These are phyloP conservation scores for Tardiomyces blankii DNA, from an alignment of 1,139 yeast species.

Conservation along the genomic window DNA sequence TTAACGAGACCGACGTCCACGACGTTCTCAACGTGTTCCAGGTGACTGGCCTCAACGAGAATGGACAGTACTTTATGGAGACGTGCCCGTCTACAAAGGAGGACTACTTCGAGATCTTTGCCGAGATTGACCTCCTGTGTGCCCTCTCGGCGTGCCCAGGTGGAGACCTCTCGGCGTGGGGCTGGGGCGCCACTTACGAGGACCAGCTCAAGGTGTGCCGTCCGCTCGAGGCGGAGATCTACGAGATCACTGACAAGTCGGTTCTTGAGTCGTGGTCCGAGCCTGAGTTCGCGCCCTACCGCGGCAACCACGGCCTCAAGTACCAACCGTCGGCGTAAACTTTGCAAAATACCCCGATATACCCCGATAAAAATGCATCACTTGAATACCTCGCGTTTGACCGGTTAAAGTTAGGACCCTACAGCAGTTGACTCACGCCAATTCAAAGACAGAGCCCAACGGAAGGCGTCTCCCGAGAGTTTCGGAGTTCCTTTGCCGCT, in stretches of 20 bases:
- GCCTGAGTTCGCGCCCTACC: slow-evolving; percentile 41
- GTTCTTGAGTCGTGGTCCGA: slow-evolving; percentile 40
- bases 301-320: slow-evolving; percentile 44
- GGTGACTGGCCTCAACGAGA: slow-evolving; percentile 53
- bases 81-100: slow-evolving; percentile 49
- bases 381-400: too few relatives aligned
- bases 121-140: slow-evolving; percentile 52
- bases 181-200: slow-evolving; percentile 51
- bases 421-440: too few relatives aligned
- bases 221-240: slow-evolving; percentile 53
- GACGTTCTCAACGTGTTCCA: slow-evolving; percentile 62
- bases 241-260: slow-evolving; percentile 34
- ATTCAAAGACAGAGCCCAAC: too few relatives aligned
- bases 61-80: slow-evolving; percentile 62
- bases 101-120: slow-evolving; percentile 57
- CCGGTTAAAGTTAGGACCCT: too few relatives aligned
- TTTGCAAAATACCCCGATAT: slow-evolving; percentile 1
- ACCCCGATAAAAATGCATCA: too few relatives aligned
- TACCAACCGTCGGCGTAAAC: neutral
- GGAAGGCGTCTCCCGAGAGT: too few relatives aligned
- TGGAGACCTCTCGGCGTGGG: slow-evolving; percentile 60
- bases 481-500: too few relatives aligned
- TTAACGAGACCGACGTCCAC: slow-evolving; percentile 56
- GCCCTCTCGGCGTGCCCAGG: slow-evolving; percentile 66
- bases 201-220: slow-evolving; percentile 54